phyloP scores from a whole-genome alignment of 2,329 filamentous ascomycete genomes.

The Penicillium hesseltinei region DNA sequence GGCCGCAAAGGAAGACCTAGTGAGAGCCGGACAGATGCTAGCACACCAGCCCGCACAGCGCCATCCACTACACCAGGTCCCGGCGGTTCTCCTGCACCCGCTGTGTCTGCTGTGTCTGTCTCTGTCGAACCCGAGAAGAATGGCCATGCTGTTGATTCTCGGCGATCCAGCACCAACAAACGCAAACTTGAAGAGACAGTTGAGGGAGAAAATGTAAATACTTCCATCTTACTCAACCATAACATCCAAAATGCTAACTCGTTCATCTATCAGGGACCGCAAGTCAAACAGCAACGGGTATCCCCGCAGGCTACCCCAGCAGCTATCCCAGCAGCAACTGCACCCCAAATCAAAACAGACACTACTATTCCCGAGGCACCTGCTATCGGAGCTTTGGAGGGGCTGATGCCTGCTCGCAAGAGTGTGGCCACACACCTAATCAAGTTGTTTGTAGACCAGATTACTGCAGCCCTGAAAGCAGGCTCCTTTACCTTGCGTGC shows the following conservation, averaged over 20 bases:
- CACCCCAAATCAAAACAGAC: slow-evolving; percentile 35
- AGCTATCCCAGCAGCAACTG: slow-evolving; percentile 24
- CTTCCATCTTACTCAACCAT: neutral
- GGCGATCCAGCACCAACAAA: slow-evolving; percentile 39
- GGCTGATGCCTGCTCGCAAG: slow-evolving; percentile 62
- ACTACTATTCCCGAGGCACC: slow-evolving; percentile 33
- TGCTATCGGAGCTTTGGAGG: slow-evolving; percentile 40
- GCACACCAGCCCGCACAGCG: slow-evolving; percentile 37
- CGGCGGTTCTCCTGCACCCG: slow-evolving; percentile 23
- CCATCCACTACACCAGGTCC: slow-evolving; percentile 30
- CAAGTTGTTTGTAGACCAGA: slow-evolving; percentile 65
- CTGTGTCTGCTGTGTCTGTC: slow-evolving; percentile 25
- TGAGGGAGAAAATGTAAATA: slow-evolving; percentile 36
- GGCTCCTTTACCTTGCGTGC: slow-evolving; percentile 62
- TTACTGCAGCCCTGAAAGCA: slow-evolving; percentile 66
- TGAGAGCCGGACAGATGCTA: slow-evolving; percentile 55
- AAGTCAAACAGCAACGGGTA: slow-evolving; percentile 42
- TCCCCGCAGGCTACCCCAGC: slow-evolving; percentile 29
- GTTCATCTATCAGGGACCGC: slow-evolving; percentile 35
- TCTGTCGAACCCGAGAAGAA: slow-evolving; percentile 30
- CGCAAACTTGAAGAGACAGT: slow-evolving; percentile 45
- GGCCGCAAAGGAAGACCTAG: slow-evolving; percentile 64
- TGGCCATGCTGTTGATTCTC: slow-evolving; percentile 23
- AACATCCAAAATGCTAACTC: slow-evolving; percentile 24
- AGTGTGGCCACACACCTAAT: slow-evolving; percentile 68